phyloP scores from a whole-genome alignment of 768 basidiomycete species.

The Thelephora aurantiotincta region DNA sequence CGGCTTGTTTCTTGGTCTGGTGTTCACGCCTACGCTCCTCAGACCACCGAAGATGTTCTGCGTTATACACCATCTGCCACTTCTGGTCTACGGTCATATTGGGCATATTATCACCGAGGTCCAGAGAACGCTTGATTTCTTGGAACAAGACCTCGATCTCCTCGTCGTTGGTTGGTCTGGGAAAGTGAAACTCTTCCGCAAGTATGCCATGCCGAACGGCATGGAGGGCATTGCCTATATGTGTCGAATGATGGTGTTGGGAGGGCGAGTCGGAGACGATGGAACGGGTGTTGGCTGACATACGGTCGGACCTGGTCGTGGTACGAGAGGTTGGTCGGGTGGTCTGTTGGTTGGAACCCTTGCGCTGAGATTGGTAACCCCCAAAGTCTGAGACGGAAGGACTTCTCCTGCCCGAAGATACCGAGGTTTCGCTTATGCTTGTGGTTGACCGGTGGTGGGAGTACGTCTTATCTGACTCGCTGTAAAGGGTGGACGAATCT shows the following conservation, averaged over 20 bases:
- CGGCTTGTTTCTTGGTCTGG: conserved; percentile 43
- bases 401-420: conserved; percentile 38
- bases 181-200: conserved; percentile 55
- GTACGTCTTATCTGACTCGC: conserved; percentile 28
- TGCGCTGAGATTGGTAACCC: neutral
- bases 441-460: conserved; percentile 14
- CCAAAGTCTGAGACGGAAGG: conserved; percentile 42
- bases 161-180: conserved; percentile 59
- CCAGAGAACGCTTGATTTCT: conserved; percentile 57
- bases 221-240: conserved; percentile 9
- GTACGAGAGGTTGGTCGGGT: conserved; percentile 20
- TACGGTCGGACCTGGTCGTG: conserved; percentile 44
- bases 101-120: conserved; percentile 38
- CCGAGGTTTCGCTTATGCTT: conserved; percentile 19
- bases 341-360: conserved; percentile 13
- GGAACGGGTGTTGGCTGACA: conserved; percentile 52
- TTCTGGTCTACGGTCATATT: conserved; percentile 68
- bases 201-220: conserved; percentile 21
- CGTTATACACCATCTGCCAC: conserved; percentile 81
- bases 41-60: conserved; percentile 69
- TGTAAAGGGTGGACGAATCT: conserved; percentile 47
- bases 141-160: conserved; percentile 77
- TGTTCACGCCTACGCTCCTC: conserved; percentile 54
- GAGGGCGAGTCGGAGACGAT: conserved; percentile 32
- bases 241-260: conserved; percentile 39